Percentiles rank a stretch among this genome's conserved stretches.
phyloP scores from a whole-genome alignment of 441 rosid species.

The Capsella rubella region DNA sequence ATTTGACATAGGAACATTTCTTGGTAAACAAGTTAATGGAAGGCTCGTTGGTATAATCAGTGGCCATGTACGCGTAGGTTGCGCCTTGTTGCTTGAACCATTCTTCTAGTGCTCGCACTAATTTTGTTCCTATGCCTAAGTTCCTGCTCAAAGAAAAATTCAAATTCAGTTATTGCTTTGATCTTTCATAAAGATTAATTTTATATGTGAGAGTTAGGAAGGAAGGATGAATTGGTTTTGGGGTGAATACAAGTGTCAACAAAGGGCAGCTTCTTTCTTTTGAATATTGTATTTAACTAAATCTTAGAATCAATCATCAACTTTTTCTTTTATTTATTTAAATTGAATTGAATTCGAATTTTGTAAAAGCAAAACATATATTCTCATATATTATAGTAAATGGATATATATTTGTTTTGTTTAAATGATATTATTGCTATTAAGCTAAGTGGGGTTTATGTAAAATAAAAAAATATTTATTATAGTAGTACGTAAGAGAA shows the following conservation, averaged over 20 bases:
- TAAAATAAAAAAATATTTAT: not conserved
- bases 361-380: slow-evolving; percentile 26
- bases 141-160: slow-evolving; percentile 52
- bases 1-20: slow-evolving; percentile 59
- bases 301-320: slow-evolving; percentile 20
- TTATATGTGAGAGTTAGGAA: no score
- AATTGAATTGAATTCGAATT: slow-evolving; percentile 34
- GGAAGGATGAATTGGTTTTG: not conserved
- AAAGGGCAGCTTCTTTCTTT: slow-evolving; percentile 16
- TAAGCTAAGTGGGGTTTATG: slow-evolving; percentile 8
- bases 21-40: slow-evolving; percentile 71
- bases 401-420: not conserved
- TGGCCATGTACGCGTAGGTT: slow-evolving; percentile 74
- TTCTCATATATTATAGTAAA: slow-evolving; percentile 1
- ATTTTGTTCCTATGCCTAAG: slow-evolving; percentile 63
- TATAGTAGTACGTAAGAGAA: not conserved
- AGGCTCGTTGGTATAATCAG: slow-evolving; percentile 63
- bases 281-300: slow-evolving; percentile 12
- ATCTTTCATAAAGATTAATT: not conserved
- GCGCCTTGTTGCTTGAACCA: slow-evolving; percentile 74
- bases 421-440: not conserved
- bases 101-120: slow-evolving; percentile 61
- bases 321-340: not conserved
- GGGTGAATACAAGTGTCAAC: slow-evolving; percentile 39
- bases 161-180: not conserved